phyloP scores from a whole-genome alignment of 768 basidiomycete genomes.

The Pluteus cervinus region DNA sequence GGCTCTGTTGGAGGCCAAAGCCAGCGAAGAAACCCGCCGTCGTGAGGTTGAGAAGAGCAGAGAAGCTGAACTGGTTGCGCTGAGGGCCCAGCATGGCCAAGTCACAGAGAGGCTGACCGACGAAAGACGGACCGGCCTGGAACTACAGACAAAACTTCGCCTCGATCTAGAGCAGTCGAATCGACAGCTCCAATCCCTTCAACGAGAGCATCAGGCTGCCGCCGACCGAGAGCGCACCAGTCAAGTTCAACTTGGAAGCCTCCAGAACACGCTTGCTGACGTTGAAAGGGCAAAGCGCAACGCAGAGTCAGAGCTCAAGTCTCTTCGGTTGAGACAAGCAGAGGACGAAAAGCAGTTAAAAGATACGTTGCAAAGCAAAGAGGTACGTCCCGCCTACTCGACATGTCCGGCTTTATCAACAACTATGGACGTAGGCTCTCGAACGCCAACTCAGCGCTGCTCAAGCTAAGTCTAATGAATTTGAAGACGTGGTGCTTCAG shows the following conservation, averaged over 20 bases:
- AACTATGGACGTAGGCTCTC: constrained; percentile 49
- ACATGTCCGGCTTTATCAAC: too few species aligned
- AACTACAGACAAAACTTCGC: constrained; percentile 67
- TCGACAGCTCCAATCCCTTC: constrained; percentile 54
- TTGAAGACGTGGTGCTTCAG: constrained; percentile 84
- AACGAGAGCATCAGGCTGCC: constrained; percentile 59
- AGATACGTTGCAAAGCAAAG: constrained; percentile 59
- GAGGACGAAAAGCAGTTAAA: constrained; percentile 61
- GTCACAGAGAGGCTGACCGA: constrained; percentile 66
- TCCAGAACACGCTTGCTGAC: constrained; percentile 43
- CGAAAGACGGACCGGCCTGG: constrained; percentile 52
- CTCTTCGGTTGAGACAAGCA: constrained; percentile 61
- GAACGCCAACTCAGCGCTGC: constrained; percentile 72
- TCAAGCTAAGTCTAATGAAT: constrained; percentile 73
- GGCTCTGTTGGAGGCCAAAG: constrained; percentile 76
- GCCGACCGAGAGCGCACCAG: constrained; percentile 50
- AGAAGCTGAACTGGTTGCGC: constrained; percentile 72
- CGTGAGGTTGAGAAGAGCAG: constrained; percentile 83
- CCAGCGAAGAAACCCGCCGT: constrained; percentile 78
- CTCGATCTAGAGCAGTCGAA: constrained; percentile 64
- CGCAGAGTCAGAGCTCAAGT: constrained; percentile 67
- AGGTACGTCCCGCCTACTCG: constrained; percentile 49
- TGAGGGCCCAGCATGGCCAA: constrained; percentile 57
- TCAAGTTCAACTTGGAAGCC: constrained; percentile 43
- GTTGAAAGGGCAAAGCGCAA: constrained; percentile 65